phyloP scores from a whole-genome alignment of 371 early-diverging fungal species.

The Mortierella sp. region DNA sequence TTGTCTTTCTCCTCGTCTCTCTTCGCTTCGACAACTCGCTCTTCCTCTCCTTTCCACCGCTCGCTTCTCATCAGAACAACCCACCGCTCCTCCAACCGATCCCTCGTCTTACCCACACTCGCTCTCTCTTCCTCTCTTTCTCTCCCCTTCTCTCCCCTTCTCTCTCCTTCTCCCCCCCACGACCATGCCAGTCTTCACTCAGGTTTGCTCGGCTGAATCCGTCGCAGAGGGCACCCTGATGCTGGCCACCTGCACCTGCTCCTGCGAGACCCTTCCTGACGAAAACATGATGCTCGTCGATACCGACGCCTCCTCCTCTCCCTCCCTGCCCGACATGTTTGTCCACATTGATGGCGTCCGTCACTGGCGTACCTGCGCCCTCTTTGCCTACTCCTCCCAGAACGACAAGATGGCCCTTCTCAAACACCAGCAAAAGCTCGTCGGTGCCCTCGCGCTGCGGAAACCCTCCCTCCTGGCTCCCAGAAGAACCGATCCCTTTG shows the following conservation, averaged over 20 bases:
- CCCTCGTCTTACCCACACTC: not conserved
- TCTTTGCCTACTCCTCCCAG: slow-evolving; percentile 10
- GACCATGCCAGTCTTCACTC: slow-evolving; percentile 43
- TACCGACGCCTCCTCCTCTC: not conserved
- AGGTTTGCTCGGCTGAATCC: slow-evolving; percentile 25
- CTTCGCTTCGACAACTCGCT: too few relatives aligned
- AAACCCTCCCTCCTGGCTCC: slow-evolving; percentile 15
- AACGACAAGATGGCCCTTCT: slow-evolving; percentile 13
- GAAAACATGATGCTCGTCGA: slow-evolving; percentile 12
- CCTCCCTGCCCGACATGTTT: slow-evolving; percentile 10
- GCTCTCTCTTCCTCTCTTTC: not conserved
- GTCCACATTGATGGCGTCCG: slow-evolving; percentile 30
- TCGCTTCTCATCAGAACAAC: too few relatives aligned
- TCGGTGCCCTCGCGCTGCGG: slow-evolving; percentile 18
- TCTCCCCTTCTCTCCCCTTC: not conserved
- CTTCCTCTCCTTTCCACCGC: too few relatives aligned
- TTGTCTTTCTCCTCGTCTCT: not conserved
- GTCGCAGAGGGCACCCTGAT: slow-evolving; percentile 4
- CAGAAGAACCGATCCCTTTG: slow-evolving; percentile 21
- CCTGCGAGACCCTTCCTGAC: slow-evolving; percentile 3
- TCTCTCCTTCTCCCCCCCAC: not conserved
- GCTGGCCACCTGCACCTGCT: slow-evolving; percentile 28
- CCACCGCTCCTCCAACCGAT: not conserved
- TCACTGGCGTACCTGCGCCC: slow-evolving; percentile 33
- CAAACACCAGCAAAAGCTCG: slow-evolving; percentile 21